Conservation (phyloP, 257 asterid species). For the Solanum commersonii region DNA sequence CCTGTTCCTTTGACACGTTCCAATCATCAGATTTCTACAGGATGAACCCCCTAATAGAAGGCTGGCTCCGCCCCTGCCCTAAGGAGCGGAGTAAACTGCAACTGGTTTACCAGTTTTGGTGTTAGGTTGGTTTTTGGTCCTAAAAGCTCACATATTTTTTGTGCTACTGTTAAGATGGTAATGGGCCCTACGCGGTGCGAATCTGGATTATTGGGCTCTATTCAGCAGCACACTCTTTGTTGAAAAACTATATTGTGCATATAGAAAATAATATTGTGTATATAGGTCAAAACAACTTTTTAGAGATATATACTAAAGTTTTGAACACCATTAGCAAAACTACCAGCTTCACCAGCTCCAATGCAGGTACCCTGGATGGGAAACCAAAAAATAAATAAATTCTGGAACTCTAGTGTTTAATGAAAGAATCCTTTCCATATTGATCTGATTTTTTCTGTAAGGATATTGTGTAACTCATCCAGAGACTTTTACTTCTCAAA, state of each 20-base stretch:
- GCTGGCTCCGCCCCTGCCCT: not conserved
- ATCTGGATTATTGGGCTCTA: too few species aligned
- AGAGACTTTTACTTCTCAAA: not conserved
- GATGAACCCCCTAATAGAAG: too few species aligned
- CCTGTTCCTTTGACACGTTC: too few species aligned
- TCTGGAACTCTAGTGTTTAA: not conserved
- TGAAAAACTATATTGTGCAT: not conserved
- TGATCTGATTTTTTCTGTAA: not conserved
- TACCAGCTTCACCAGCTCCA: not conserved
- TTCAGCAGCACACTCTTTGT: not conserved
- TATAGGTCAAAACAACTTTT: not conserved
- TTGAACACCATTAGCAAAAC: not conserved
- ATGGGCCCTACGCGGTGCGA: not conserved
- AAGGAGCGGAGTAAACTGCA: not conserved
- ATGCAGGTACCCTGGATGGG: not conserved
- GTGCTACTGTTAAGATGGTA: not conserved
- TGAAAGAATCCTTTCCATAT: not conserved
- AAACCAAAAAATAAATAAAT: not conserved
- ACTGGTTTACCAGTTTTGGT: not conserved
- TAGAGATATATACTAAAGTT: not conserved
- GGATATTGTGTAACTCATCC: not conserved
- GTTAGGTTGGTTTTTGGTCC: not conserved
- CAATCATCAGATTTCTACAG: too few species aligned
- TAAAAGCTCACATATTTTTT: not conserved
- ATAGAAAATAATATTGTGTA: not conserved